phyloP scores from a whole-genome alignment of 352 stramenopile species.

The Globisporangium heterothallicum region DNA sequence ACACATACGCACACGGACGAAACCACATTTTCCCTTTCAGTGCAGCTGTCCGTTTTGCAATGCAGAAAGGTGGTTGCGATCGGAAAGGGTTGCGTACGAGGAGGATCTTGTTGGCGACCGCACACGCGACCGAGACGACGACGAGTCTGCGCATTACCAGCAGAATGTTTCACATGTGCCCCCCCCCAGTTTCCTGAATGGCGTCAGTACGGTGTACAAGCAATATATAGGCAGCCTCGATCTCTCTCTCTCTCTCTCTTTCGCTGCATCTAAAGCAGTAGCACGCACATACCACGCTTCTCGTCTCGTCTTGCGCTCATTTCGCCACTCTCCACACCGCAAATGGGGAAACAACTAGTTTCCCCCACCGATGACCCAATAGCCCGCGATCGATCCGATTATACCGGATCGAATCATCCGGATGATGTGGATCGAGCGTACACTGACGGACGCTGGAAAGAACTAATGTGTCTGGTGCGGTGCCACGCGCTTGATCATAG shows the following conservation, averaged over 20 bases:
- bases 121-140: constrained; percentile 20
- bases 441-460: too few relatives aligned
- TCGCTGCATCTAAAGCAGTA: not conserved
- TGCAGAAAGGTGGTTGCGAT: not conserved
- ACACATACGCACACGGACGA: not conserved
- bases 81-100: not conserved
- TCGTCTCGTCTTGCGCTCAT: constrained; percentile 1
- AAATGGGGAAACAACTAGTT: not conserved
- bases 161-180: not conserved
- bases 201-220: too few relatives aligned
- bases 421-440: too few relatives aligned
- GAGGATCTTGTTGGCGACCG: constrained; percentile 20
- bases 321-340: not conserved
- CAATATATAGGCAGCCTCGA: too few relatives aligned
- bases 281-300: constrained; percentile 7
- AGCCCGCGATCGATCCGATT: too few relatives aligned
- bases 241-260: too few relatives aligned
- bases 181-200: constrained; percentile 8
- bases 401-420: not conserved
- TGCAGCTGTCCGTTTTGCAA: too few relatives aligned
- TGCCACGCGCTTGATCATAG: not conserved
- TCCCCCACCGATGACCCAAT: not conserved
- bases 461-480: not conserved
- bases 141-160: constrained; percentile 21
- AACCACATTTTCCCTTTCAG: not conserved